Percentiles rank a stretch among this genome's conserved stretches.
Evolutionary conservation across 495 filamentous ascomycete genomes (phyloP).

Genomic region (Penicillium desertorum): DNA sequence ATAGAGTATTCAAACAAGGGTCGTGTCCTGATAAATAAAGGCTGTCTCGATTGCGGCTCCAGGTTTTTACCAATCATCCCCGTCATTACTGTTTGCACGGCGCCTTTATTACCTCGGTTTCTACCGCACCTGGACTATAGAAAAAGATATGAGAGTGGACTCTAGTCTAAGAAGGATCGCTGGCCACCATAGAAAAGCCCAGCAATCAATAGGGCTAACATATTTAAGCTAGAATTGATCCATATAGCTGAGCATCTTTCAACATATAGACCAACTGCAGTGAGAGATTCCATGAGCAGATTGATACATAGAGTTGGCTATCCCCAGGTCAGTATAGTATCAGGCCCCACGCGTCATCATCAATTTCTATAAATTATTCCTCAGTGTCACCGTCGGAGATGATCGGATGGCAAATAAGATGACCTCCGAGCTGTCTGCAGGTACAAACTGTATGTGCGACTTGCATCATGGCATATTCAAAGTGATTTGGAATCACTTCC

Average conservation of each 20-base stretch:
- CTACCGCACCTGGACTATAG: no score
- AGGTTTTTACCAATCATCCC: neutral
- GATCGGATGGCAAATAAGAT: neutral
- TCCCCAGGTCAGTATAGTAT: neutral
- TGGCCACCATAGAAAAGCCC: neutral
- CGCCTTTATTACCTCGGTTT: neutral
- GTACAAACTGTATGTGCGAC: neutral
- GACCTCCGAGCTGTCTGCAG: neutral
- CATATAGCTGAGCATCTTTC: neutral
- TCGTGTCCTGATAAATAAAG: slow-evolving; percentile 3
- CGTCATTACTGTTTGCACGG: neutral
- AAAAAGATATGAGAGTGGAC: neutral
- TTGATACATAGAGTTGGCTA: neutral
- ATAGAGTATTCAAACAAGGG: neutral
- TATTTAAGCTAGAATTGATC: neutral
- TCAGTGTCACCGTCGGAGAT: slow-evolving; percentile 1
- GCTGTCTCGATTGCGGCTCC: neutral
- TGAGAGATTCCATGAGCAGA: neutral
- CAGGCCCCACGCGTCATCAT: neutral
- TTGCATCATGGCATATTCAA: neutral
- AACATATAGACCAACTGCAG: neutral
- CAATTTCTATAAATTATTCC: neutral
- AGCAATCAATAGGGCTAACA: neutral
- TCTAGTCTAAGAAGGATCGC: neutral
- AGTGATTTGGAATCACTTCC: neutral